These are phyloP conservation scores for Sporobolomyces phaffii DNA, from an alignment of 768 basidiomycete species.

Conservation along the genomic window DNA sequence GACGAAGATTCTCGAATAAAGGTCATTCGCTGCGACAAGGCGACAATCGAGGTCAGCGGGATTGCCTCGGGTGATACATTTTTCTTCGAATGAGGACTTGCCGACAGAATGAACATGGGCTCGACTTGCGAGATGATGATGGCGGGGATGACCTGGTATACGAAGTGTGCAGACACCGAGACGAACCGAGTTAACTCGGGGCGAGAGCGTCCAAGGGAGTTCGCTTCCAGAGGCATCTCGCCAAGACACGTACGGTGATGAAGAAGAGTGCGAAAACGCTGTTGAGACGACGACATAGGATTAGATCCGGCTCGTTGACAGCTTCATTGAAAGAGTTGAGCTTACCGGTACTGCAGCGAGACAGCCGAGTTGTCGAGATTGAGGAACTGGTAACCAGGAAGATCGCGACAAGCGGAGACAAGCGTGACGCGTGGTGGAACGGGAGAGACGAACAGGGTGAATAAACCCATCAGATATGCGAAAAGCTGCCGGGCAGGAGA, in stretches of 20 bases:
- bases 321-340: not conserved
- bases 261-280: constrained; percentile 60
- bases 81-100: constrained; percentile 49
- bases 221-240: not conserved
- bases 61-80: constrained; percentile 40
- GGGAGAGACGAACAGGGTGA: too few species aligned
- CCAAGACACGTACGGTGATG: constrained; percentile 8
- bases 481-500: too few species aligned
- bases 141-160: constrained; percentile 53
- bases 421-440: too few species aligned
- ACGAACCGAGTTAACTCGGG: too few species aligned
- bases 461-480: too few species aligned
- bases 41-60: not conserved
- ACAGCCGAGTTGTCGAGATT: constrained; percentile 62
- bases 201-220: constrained; percentile 54
- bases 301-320: too few species aligned
- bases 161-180: too few species aligned
- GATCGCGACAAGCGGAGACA: too few species aligned
- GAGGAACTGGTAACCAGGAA: constrained; percentile 62
- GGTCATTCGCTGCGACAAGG: constrained; percentile 12
- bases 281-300: too few species aligned
- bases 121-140: constrained; percentile 75
- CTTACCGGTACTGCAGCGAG: constrained; percentile 15
- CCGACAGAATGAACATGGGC: constrained; percentile 70
- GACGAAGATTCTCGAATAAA: constrained; percentile 61